A percentile compares a stretch with the other conserved stretches of the same genome.
Conservation (phyloP, 1,284 basidiomycete species). For the Apiotrichum brassicae region DNA sequence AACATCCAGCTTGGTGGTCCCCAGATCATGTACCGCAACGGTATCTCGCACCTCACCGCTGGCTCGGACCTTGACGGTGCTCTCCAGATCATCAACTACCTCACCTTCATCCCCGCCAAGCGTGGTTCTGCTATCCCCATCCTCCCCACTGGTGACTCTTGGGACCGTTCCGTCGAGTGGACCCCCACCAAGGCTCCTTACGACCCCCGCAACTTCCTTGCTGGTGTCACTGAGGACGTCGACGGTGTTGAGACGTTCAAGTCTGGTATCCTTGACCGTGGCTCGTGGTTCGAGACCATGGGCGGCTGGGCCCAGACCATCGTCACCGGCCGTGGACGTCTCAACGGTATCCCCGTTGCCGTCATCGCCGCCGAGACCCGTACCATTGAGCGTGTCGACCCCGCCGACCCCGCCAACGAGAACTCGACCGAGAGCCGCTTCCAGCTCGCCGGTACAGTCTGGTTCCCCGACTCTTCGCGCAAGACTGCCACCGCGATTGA, state of each 20-base stretch:
- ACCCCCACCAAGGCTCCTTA: conserved; percentile 88
- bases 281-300: conserved; percentile 62
- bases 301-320: conserved; percentile 98
- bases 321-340: conserved; percentile 81
- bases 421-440: conserved; percentile 95
- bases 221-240: conserved; percentile 82
- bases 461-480: conserved; percentile 99
- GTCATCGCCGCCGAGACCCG: conserved; percentile 88
- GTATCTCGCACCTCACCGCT: conserved; percentile 93
- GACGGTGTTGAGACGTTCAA: conserved; percentile 61
- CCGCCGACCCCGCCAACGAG: conserved; percentile 98
- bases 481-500: conserved; percentile 99
- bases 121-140: conserved; percentile 73
- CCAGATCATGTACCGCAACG: conserved; percentile 99
- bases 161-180: conserved; percentile 92
- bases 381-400: conserved; percentile 92
- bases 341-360: conserved; percentile 95
- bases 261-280: conserved; percentile 92
- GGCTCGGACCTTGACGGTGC: conserved; percentile 92
- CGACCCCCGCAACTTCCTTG: conserved; percentile 96
- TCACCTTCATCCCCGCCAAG: conserved; percentile 78
- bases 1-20: conserved; percentile 98
- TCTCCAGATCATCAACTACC: conserved; percentile 86
- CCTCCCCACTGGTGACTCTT: conserved; percentile 62
- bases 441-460: conserved; percentile 98